Conservation (phyloP, 495 filamentous ascomycete genomes). For the Aspergillus sclerotiicarbonarius region DNA sequence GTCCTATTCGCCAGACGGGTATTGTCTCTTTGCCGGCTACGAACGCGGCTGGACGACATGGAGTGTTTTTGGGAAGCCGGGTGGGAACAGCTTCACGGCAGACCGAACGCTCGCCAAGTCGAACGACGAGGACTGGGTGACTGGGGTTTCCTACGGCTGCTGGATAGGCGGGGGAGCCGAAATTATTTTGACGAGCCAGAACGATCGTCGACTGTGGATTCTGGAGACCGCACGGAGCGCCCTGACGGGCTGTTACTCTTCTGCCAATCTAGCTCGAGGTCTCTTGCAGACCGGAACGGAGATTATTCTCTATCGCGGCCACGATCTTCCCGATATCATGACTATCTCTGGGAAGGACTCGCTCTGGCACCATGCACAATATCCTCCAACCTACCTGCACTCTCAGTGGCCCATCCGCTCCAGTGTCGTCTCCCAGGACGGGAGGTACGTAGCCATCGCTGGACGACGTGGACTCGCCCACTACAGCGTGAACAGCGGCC, state of each 20-base stretch:
- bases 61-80: conserved; percentile 93
- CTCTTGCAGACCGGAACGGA: conserved; percentile 83
- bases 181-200: conserved; percentile 65
- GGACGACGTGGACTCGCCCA: conserved; percentile 91
- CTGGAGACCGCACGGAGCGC: conserved; percentile 91
- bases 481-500: conserved; percentile 89
- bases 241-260: conserved; percentile 83
- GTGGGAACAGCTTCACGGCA: conserved; percentile 73
- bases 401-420: conserved; percentile 91
- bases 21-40: conserved; percentile 92
- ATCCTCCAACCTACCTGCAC: conserved; percentile 79
- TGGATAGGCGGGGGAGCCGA: conserved; percentile 90
- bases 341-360: conserved; percentile 90
- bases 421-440: conserved; percentile 83
- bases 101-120: conserved; percentile 59
- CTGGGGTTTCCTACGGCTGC: conserved; percentile 66
- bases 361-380: conserved; percentile 87
- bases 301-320: conserved; percentile 87
- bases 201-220: conserved; percentile 78
- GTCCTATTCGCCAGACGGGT: conserved; percentile 91
- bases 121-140: conserved; percentile 78
- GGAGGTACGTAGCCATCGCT: conserved; percentile 90
- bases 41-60: conserved; percentile 91
- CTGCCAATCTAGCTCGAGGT: conserved; percentile 83
- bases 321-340: conserved; percentile 84